These are phyloP conservation scores for Tephrocybe sp. DNA, from an alignment of 768 basidiomycete species.

Conservation along the genomic window DNA sequence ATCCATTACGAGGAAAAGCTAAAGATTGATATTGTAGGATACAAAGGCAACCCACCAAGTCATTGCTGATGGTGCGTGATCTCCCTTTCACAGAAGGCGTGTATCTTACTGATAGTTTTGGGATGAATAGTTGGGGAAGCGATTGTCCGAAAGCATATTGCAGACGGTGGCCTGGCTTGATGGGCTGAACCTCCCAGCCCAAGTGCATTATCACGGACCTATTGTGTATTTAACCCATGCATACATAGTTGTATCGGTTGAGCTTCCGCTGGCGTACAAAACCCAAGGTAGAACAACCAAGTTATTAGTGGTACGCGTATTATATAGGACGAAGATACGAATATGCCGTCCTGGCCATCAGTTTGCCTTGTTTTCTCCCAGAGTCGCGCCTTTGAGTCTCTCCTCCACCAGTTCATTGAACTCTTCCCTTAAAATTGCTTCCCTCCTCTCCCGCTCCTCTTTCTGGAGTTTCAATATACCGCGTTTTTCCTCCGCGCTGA, in stretches of 20 bases:
- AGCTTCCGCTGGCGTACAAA: too few species aligned
- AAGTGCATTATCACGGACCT: background rate
- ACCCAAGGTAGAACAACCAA: too few species aligned
- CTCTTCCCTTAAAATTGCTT: constrained; percentile 84
- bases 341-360: too few species aligned
- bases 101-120: background rate
- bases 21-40: constrained; percentile 40
- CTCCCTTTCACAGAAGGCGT: too few species aligned
- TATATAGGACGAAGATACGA: too few species aligned
- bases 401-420: constrained; percentile 83
- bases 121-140: constrained; percentile 55
- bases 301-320: too few species aligned
- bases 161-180: constrained; percentile 41
- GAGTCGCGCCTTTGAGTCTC: constrained; percentile 51
- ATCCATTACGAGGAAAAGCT: background rate
- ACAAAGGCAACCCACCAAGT: constrained; percentile 61
- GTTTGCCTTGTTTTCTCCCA: constrained; percentile 8
- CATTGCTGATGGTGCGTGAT: constrained; percentile 50
- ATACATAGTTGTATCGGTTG: background rate
- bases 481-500: constrained; percentile 97
- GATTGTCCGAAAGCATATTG: constrained; percentile 61
- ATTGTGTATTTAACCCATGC: too few species aligned
- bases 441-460: constrained; percentile 91
- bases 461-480: constrained; percentile 92
- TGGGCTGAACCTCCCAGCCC: background rate